Conservation (phyloP, 352 stramenopile genomes). For the Globisporangium carolinianum region DNA sequence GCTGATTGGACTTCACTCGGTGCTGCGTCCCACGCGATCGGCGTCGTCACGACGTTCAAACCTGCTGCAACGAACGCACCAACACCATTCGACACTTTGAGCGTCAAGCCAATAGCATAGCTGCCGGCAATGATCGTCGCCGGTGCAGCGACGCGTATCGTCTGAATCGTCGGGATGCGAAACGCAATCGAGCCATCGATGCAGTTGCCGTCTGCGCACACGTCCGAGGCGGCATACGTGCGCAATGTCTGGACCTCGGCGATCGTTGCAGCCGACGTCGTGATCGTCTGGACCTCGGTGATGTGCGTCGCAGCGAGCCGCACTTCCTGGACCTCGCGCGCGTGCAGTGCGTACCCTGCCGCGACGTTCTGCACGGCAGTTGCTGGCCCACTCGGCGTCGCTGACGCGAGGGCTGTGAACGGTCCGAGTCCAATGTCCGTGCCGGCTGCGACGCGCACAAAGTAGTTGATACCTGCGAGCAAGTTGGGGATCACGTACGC, state of each 20-base stretch:
- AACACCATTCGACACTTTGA: constrained; percentile 17
- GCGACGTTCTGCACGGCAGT: constrained; percentile 42
- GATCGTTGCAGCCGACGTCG: constrained; percentile 50
- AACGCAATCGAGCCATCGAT: constrained; percentile 54
- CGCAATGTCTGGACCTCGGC: constrained; percentile 67
- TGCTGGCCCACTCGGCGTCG: constrained; percentile 42
- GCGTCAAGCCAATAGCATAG: constrained; percentile 39
- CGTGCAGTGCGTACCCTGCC: constrained; percentile 48
- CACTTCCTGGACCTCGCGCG: constrained; percentile 63
- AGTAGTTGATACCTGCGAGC: constrained; percentile 62
- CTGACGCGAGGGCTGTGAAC: constrained; percentile 28
- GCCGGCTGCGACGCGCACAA: constrained; percentile 44
- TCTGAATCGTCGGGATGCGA: constrained; percentile 67
- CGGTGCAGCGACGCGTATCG: constrained; percentile 45
- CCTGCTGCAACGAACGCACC: constrained; percentile 27
- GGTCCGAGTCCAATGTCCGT: constrained; percentile 48
- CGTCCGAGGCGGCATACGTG: constrained; percentile 35
- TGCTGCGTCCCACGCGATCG: constrained; percentile 37
- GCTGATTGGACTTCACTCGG: constrained; percentile 23
- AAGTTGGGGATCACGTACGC: constrained; percentile 45
- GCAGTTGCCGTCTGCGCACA: constrained; percentile 41
- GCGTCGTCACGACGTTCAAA: constrained; percentile 8
- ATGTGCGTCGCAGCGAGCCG: constrained; percentile 57
- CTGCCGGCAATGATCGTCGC: constrained; percentile 44
- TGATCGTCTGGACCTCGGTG: constrained; percentile 61